phyloP scores from a whole-genome alignment of 306 rosid species.

The Crotalaria pallida region DNA sequence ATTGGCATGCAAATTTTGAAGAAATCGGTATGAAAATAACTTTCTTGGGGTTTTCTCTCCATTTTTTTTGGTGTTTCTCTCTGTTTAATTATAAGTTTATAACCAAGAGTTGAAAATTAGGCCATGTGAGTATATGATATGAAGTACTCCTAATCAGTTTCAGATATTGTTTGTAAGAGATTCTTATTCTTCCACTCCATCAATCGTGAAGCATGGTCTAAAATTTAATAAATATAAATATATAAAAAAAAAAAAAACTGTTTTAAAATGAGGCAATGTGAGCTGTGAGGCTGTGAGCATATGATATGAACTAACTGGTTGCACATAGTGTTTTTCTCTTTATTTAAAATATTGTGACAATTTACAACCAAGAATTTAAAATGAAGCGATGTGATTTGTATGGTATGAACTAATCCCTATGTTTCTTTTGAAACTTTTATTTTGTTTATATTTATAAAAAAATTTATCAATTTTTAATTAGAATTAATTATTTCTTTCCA shows the following conservation, averaged over 20 bases:
- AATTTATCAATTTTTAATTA: too few species aligned
- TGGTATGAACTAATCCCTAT: too few species aligned
- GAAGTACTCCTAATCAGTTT: neutral
- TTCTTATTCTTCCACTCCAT: neutral
- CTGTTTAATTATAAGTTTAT: neutral
- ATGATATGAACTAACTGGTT: neutral
- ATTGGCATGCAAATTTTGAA: neutral
- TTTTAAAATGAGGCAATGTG: conserved; percentile 21
- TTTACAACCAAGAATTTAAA: too few species aligned
- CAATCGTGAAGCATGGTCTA: neutral
- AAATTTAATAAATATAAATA: too few species aligned
- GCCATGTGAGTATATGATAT: conserved; percentile 15
- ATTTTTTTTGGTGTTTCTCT: too few species aligned
- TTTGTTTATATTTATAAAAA: too few species aligned
- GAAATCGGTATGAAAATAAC: neutral
- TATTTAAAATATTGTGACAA: too few species aligned
- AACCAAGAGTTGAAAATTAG: neutral
- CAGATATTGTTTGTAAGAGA: neutral
- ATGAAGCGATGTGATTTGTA: too few species aligned
- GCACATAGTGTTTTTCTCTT: too few species aligned
- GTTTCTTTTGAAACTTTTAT: too few species aligned
- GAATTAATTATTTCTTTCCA: too few species aligned
- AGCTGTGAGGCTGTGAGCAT: too few species aligned
- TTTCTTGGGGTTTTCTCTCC: neutral
- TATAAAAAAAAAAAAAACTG: neutral